Evolutionary conservation across 2,329 filamentous ascomycete species (phyloP).

Genomic region (Penicillium digitatum): DNA sequence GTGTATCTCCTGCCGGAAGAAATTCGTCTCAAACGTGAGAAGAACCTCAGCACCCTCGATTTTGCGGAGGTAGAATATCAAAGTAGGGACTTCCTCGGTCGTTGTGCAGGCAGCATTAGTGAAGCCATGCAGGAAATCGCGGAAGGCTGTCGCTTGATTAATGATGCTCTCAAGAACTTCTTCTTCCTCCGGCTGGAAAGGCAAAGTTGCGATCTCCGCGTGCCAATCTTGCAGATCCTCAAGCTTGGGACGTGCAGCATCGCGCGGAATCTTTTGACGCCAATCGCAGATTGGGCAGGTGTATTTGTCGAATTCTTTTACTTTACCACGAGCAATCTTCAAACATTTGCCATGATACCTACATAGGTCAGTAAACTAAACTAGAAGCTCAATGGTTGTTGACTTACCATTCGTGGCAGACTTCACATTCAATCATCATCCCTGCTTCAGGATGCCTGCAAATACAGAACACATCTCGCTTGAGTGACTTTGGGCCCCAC

Average conservation of each 20-base stretch:
- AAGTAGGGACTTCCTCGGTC: conserved; percentile 78
- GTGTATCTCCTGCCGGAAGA: conserved; percentile 91
- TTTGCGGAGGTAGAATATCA: conserved; percentile 93
- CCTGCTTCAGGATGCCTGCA: conserved; percentile 89
- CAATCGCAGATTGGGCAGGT: conserved; percentile 98
- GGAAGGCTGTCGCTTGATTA: conserved; percentile 76
- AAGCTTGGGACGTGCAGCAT: conserved; percentile 89
- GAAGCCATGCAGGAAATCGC: conserved; percentile 73
- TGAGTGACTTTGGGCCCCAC: conserved; percentile 50
- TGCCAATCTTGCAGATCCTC: conserved; percentile 83
- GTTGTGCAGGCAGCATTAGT: conserved; percentile 79
- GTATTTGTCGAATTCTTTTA: conserved; percentile 98
- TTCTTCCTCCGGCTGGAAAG: conserved; percentile 96
- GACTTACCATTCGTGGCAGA: conserved; percentile 92
- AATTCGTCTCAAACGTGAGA: conserved; percentile 90
- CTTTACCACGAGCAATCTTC: conserved; percentile 94
- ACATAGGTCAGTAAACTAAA: conserved; percentile 26
- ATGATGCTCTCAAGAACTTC: conserved; percentile 81
- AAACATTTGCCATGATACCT: conserved; percentile 98
- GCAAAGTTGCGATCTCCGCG: conserved; percentile 72
- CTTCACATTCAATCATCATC: conserved; percentile 99
- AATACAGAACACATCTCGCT: conserved; percentile 91
- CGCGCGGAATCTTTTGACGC: conserved; percentile 92
- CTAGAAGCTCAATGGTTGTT: background rate
- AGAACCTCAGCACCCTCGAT: conserved; percentile 95